phyloP scores from a whole-genome alignment of 1,284 basidiomycete species.

The Bjerkandera adusta region DNA sequence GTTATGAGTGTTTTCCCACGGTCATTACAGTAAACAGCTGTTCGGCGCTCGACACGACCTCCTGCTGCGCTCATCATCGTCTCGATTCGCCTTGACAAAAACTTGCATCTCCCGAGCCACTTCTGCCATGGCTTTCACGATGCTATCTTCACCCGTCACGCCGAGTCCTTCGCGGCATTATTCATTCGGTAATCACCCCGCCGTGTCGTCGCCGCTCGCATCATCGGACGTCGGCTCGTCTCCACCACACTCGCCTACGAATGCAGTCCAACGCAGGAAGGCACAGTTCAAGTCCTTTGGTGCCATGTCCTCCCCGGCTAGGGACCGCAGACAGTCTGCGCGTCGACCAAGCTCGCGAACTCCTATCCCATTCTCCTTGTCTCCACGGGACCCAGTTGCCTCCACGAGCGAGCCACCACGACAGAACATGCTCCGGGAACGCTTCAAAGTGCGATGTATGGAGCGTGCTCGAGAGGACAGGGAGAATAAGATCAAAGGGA shows the following conservation, averaged over 20 bases:
- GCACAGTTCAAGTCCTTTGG: conserved; percentile 25
- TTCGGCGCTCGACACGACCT: neutral
- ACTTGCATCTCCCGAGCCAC: no score
- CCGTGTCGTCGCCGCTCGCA: conserved; percentile 28
- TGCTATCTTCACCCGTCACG: conserved; percentile 14
- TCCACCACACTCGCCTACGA: conserved; percentile 22
- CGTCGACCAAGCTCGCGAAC: conserved; percentile 11
- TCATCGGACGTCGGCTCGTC: conserved; percentile 18
- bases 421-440: conserved; percentile 53
- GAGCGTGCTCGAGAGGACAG: conserved; percentile 57
- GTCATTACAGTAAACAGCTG: conserved; percentile 1
- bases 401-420: conserved; percentile 34
- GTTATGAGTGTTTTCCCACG: neutral
- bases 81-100: neutral
- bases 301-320: conserved; percentile 18
- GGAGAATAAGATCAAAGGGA: conserved; percentile 41
- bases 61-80: neutral
- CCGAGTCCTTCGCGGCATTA: conserved; percentile 8
- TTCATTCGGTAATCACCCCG: conserved; percentile 13
- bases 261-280: conserved; percentile 23
- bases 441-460: conserved; percentile 58
- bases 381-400: conserved; percentile 8
- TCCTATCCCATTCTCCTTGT: neutral
- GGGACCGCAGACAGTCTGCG: conserved; percentile 13
- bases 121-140: conserved; percentile 2